Conservation (phyloP, 1,139 yeast genomes). For the Yamadazyma conglobata region DNA sequence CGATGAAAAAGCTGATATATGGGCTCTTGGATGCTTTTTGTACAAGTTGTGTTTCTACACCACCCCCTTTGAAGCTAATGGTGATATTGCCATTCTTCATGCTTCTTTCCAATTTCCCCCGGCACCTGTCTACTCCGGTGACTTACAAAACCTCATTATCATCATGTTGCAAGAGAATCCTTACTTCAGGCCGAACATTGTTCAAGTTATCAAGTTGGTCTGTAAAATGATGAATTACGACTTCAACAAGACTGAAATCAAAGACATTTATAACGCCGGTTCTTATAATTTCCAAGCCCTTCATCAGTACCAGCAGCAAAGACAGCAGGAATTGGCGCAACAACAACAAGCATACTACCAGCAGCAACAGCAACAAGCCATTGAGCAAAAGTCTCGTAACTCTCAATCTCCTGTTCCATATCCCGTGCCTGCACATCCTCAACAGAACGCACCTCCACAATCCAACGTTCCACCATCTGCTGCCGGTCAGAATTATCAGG, state of each 20-base stretch:
- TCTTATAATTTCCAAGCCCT: slow-evolving; percentile 44
- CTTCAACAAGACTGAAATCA: slow-evolving; percentile 24
- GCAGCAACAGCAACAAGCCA: slow-evolving; percentile 5
- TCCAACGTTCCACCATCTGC: background rate
- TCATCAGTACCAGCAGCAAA: slow-evolving; percentile 42
- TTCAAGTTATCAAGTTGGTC: slow-evolving; percentile 51
- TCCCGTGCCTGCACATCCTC: background rate
- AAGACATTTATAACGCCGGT: slow-evolving; percentile 40
- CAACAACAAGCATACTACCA: slow-evolving; percentile 28
- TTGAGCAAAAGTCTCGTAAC: background rate
- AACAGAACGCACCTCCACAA: background rate
- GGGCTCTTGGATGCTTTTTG: slow-evolving; percentile 93
- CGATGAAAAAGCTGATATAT: slow-evolving; percentile 90
- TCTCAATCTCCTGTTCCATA: background rate
- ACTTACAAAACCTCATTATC: slow-evolving; percentile 69
- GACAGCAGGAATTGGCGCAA: slow-evolving; percentile 32
- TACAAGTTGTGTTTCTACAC: slow-evolving; percentile 91
- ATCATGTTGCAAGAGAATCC: slow-evolving; percentile 82
- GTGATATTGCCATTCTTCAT: slow-evolving; percentile 69
- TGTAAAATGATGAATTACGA: slow-evolving; percentile 31
- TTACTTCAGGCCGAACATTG: slow-evolving; percentile 77
- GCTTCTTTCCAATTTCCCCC: slow-evolving; percentile 63
- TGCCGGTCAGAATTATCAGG: too few relatives aligned
- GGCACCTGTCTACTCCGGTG: slow-evolving; percentile 53
- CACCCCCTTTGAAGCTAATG: slow-evolving; percentile 83